Percentiles rank a stretch among this genome's conserved stretches.
Evolutionary conservation across 1,284 basidiomycete species (phyloP).

Genomic region (Tilletia caries): DNA sequence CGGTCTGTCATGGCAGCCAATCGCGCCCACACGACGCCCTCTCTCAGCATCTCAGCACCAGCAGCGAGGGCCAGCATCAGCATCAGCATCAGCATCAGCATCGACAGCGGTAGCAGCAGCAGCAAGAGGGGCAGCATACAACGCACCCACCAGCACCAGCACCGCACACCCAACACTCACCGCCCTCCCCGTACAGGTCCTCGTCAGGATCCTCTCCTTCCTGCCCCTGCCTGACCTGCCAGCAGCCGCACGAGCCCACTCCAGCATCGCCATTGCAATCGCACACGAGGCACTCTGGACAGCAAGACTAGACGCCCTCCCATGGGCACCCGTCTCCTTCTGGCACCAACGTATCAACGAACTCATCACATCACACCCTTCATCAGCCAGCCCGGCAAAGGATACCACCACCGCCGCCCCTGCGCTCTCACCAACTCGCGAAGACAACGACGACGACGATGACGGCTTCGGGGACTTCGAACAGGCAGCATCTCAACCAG

Average conservation of each 20-base stretch:
- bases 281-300: constrained; percentile 40
- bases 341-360: neutral
- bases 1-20: constrained; percentile 4
- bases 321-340: constrained; percentile 33
- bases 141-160: constrained; percentile 11
- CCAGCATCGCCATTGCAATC: constrained; percentile 28
- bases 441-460: constrained; percentile 57
- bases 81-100: neutral
- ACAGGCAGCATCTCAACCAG: constrained; percentile 2
- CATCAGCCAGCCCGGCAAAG: neutral
- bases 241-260: constrained; percentile 26
- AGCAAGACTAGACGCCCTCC: constrained; percentile 22
- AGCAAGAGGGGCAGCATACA: neutral
- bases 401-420: neutral
- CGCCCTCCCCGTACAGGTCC: constrained; percentile 25
- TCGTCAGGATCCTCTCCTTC: constrained; percentile 30
- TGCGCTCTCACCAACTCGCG: neutral
- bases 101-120: constrained; percentile 4
- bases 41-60: neutral
- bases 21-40: neutral
- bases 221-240: constrained; percentile 29
- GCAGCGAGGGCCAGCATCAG: neutral
- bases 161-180: no score
- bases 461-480: constrained; percentile 72
- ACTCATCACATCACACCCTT: constrained; percentile 13